A percentile compares a stretch with the other conserved stretches of the same genome.
Evolutionary conservation across 2,329 filamentous ascomycete species (phyloP).

Genomic region (Apiospora malaysiana): DNA sequence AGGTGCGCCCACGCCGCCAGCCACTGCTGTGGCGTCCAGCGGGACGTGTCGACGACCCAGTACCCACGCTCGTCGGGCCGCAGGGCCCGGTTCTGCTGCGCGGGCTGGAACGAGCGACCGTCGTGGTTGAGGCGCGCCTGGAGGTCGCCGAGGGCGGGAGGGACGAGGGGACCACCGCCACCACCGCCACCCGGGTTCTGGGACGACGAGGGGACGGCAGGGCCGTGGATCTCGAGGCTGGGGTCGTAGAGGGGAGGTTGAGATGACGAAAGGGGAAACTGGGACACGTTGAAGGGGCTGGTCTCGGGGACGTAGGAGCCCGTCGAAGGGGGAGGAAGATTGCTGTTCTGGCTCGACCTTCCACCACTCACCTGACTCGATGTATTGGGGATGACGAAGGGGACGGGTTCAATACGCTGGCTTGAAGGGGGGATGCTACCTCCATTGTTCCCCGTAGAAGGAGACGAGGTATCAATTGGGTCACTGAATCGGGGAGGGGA

Average conservation of each 20-base stretch:
- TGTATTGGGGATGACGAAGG: background rate
- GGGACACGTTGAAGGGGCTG: background rate
- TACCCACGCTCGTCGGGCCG: background rate
- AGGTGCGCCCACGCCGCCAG: background rate
- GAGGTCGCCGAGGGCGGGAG: background rate
- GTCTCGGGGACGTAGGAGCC: background rate
- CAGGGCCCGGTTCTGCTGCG: background rate
- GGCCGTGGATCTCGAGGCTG: background rate
- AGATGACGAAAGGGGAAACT: background rate
- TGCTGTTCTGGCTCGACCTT: background rate
- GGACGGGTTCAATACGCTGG: background rate
- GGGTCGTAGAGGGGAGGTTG: background rate
- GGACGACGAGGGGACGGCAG: background rate
- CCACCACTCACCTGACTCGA: background rate
- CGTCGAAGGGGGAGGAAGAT: background rate
- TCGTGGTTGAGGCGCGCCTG: background rate
- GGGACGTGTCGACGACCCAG: background rate
- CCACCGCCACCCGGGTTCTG: background rate
- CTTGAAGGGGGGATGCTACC: background rate
- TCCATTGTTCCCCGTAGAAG: background rate
- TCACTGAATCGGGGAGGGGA: background rate
- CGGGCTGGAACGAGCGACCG: background rate
- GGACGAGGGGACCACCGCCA: background rate
- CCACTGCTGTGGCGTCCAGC: background rate
- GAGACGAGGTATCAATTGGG: background rate